phyloP scores from a whole-genome alignment of 176 grass and related monocot genomes.

The Oryza nivara region DNA sequence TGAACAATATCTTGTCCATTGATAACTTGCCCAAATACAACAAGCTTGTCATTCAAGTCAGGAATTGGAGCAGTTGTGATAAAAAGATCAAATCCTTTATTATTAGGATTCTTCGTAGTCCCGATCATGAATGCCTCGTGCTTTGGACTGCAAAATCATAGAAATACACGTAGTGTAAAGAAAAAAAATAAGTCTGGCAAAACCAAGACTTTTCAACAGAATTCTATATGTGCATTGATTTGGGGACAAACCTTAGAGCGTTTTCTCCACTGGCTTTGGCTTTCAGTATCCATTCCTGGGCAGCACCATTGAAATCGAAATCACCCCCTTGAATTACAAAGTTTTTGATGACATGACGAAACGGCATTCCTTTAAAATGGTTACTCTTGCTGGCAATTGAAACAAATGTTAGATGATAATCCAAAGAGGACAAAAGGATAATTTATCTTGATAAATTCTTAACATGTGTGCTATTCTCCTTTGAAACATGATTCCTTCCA shows the following conservation, averaged over 20 bases:
- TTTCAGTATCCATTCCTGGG: slow-evolving; percentile 91
- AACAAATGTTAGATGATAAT: slow-evolving; percentile 38
- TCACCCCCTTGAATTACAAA: slow-evolving; percentile 93
- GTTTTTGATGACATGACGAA: slow-evolving; percentile 92
- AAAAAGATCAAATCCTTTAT: slow-evolving; percentile 95
- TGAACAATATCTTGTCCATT: slow-evolving; percentile 93
- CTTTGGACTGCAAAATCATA: slow-evolving; percentile 67
- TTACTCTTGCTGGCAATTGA: slow-evolving; percentile 65
- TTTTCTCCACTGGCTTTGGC: slow-evolving; percentile 78
- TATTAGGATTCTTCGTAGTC: slow-evolving; percentile 66
- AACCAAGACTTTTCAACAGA: slow-evolving; percentile 19
- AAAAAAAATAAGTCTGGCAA: background rate
- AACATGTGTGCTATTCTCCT: background rate
- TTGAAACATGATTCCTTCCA: background rate
- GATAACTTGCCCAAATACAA: slow-evolving; percentile 85
- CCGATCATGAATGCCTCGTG: slow-evolving; percentile 95
- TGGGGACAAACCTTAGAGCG: slow-evolving; percentile 65
- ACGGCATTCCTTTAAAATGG: slow-evolving; percentile 95
- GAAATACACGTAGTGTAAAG: slow-evolving; percentile 26
- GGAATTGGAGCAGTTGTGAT: slow-evolving; percentile 96
- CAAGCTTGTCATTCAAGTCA: slow-evolving; percentile 85
- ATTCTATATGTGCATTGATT: slow-evolving; percentile 29
- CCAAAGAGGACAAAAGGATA: background rate
- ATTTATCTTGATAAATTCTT: slow-evolving; percentile 14
- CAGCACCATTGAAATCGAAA: slow-evolving; percentile 64